A percentile compares a stretch with the other conserved stretches of the same genome.
These are phyloP conservation scores for Aspergillus latus DNA, from an alignment of 2,329 filamentous ascomycete species.

Conservation along the genomic window DNA sequence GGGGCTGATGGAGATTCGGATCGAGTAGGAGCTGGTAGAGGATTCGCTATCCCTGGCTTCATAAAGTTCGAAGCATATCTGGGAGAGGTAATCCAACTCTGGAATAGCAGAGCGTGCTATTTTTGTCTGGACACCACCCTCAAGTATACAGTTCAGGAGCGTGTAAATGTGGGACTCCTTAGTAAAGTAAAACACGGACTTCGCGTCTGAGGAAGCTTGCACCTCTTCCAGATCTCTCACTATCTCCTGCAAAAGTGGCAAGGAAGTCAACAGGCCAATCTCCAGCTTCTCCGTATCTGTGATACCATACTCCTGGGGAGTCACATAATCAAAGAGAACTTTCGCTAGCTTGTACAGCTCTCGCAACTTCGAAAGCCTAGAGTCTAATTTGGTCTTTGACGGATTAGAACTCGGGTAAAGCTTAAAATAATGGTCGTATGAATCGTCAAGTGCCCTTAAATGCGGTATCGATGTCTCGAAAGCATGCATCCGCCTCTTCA, in stretches of 20 bases:
- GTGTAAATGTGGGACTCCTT: constrained; percentile 99
- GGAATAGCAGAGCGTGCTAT: constrained; percentile 94
- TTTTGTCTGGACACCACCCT: constrained; percentile 95
- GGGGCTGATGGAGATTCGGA: constrained; percentile 91
- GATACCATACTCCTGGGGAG: constrained; percentile 97
- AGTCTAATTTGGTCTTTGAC: constrained; percentile 77
- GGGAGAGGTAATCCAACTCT: constrained; percentile 93
- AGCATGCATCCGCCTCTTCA: constrained; percentile 55
- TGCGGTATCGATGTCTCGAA: constrained; percentile 45
- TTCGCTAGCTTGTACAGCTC: constrained; percentile 94
- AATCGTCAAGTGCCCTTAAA: constrained; percentile 51
- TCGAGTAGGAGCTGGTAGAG: constrained; percentile 86
- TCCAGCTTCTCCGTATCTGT: constrained; percentile 96
- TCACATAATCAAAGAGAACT: constrained; percentile 96
- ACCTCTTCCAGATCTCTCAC: constrained; percentile 96
- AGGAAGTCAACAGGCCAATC: constrained; percentile 88
- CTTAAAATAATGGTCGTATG: constrained; percentile 77
- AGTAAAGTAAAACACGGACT: constrained; percentile 98
- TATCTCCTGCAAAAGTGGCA: constrained; percentile 93
- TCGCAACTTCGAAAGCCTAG: constrained; percentile 79
- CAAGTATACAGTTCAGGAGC: constrained; percentile 93
- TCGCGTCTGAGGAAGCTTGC: constrained; percentile 89
- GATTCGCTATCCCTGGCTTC: constrained; percentile 82
- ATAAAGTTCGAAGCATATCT: constrained; percentile 98
- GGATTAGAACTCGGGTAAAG: constrained; percentile 76